Evolutionary conservation across 83 land plant genomes (phyloP).

Genomic region (Larix sibirica): DNA sequence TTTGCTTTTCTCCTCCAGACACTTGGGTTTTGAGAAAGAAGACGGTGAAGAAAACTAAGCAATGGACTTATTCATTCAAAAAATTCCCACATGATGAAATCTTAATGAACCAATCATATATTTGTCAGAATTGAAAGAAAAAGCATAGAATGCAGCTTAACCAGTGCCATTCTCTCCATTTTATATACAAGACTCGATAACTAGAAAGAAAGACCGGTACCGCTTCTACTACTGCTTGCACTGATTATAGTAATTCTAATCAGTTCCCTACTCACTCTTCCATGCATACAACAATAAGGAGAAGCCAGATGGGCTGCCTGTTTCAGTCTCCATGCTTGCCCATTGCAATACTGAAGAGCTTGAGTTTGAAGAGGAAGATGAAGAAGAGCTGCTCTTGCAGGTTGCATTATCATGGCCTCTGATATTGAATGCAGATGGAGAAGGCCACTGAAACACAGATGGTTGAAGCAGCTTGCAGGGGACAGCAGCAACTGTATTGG

Average conservation of each 20-base stretch:
- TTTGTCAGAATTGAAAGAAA: conserved; percentile 1
- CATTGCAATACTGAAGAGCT: conserved; percentile 41
- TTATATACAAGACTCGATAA: conserved; percentile 5
- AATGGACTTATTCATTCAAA: conserved; percentile 2
- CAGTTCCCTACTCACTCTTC: conserved; percentile 41
- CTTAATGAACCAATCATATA: conserved; percentile 8
- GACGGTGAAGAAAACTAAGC: neutral
- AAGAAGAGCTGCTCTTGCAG: conserved; percentile 22
- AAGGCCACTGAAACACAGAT: conserved; percentile 8
- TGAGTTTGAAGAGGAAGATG: conserved; percentile 14
- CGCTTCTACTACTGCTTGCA: neutral
- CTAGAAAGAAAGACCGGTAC: neutral
- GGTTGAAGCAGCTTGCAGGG: neutral
- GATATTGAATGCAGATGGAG: neutral
- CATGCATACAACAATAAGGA: conserved; percentile 59
- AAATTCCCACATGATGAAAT: conserved; percentile 4
- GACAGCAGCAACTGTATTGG: neutral
- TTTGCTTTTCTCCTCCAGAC: no score
- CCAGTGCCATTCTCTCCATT: neutral
- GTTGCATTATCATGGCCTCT: neutral
- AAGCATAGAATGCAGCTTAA: conserved; percentile 6
- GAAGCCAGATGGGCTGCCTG: conserved; percentile 32
- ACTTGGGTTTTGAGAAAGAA: no score
- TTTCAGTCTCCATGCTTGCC: conserved; percentile 41
- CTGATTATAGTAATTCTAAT: neutral